Percentiles rank a stretch among this genome's conserved stretches.
Conservation (phyloP, 2,329 filamentous ascomycete species). For the Sporothrix curviconia region DNA sequence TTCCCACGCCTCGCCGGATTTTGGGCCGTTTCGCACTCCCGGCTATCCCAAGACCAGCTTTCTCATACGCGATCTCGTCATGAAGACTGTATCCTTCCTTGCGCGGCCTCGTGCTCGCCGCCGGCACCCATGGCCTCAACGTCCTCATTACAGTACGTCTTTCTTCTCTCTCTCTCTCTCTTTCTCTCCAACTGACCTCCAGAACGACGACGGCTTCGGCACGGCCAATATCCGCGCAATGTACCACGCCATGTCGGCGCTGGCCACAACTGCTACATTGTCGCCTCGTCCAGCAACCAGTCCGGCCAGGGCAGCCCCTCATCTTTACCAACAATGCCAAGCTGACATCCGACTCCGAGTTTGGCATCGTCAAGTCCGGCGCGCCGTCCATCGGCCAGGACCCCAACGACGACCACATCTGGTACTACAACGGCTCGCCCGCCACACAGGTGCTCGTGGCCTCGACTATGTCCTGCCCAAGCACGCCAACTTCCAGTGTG, state of each 20-base stretch:
- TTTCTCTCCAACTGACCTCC: background rate
- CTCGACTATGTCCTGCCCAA: conserved; percentile 49
- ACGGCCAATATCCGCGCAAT: conserved; percentile 36
- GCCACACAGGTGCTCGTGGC: conserved; percentile 50
- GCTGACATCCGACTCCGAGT: conserved; percentile 37
- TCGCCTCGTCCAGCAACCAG: conserved; percentile 36
- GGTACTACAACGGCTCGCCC: conserved; percentile 56
- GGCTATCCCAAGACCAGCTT: too few relatives aligned
- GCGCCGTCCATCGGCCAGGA: conserved; percentile 44
- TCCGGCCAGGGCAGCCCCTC: conserved; percentile 38
- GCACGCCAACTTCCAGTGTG: conserved; percentile 39
- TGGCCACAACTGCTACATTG: conserved; percentile 53
- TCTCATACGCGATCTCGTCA: background rate
- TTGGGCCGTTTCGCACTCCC: too few relatives aligned
- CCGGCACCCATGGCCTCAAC: conserved; percentile 9
- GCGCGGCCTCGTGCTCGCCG: background rate
- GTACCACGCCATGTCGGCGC: conserved; percentile 40
- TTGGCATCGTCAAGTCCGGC: conserved; percentile 39
- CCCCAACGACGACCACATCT: conserved; percentile 46
- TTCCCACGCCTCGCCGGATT: too few relatives aligned
- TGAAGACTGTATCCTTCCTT: background rate
- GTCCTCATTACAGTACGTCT: conserved; percentile 14
- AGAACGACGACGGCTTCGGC: conserved; percentile 36
- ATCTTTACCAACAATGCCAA: conserved; percentile 38
- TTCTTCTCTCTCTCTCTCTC: background rate